Base-by-base conservation (phyloP, 305 asterid species). In the Solanum hybrid region DNA sequence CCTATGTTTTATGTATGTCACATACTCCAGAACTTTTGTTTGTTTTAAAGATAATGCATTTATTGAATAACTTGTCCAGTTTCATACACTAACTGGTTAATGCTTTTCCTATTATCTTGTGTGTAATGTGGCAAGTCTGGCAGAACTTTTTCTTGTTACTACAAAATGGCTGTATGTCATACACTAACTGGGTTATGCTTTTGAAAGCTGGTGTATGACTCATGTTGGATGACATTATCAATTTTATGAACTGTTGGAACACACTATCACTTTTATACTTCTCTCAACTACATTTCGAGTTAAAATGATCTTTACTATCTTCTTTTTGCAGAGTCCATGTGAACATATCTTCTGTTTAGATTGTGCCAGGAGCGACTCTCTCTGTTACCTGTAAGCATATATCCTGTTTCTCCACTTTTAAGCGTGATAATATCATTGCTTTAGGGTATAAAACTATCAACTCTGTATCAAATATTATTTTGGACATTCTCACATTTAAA, bases 291-390 rank as follows among this genome's bases (percentile, higher is more conserved):
- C 89, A 27, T 34, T 90, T 38, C 78, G 64, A n/a, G 75, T 51
- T 3, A 84, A 82, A 27, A 42, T 42, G 87, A 82, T 31, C 38
- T 45, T 82, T 27, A 42, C 8, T 26, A 87, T 40, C 91, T 90
- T 90, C 78, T 78, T 85, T 82, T 91, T 94, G 96, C 98, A 98
- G 99, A 98, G 92, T 93, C 99, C 99, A 82, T 97, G 99, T 88
- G 98, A 95, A 88, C 99, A 98, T 93, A 95, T 94, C 75, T 95
- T 96, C 94, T 96, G 99, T 92, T 91, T 97, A 97, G 99, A 96
- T 92, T 96, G 99, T 92, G 95, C 98, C 34, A 92, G 99, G 93
- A 96, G 95, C 85, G 98, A 96, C 90, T 95, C 98, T 86, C 94
- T 96, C 79, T 98, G 99, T 92, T 94, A 94, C 93, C 96, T 98